These are phyloP conservation scores for Streptanthus diversifolius DNA, from an alignment of 345 rosid genomes.

Conservation along the genomic window DNA sequence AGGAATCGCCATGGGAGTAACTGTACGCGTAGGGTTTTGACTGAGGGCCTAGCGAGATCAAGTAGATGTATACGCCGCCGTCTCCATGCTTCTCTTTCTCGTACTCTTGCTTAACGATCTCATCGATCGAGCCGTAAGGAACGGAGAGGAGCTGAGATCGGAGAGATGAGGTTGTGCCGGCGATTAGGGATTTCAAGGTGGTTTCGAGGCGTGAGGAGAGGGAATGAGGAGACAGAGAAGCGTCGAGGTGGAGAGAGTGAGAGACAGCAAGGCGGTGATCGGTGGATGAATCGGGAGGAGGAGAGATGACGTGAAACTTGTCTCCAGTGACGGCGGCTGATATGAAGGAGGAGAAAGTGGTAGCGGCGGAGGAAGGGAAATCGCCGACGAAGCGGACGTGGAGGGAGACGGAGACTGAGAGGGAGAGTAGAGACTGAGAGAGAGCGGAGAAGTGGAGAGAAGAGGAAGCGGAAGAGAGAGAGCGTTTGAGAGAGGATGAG, in stretches of 20 bases:
- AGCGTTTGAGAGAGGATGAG: conserved; percentile 50
- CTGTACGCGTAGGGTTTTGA: conserved; percentile 66
- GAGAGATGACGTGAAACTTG: conserved; percentile 46
- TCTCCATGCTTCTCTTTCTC: conserved; percentile 60
- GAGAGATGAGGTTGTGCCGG: conserved; percentile 49
- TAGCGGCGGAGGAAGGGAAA: conserved; percentile 52
- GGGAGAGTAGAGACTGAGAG: conserved; percentile 45
- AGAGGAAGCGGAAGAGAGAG: conserved; percentile 47
- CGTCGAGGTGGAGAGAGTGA: conserved; percentile 52
- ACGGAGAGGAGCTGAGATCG: conserved; percentile 60
- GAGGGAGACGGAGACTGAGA: conserved; percentile 51
- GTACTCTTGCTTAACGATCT: conserved; percentile 53
- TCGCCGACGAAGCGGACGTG: conserved; percentile 63
- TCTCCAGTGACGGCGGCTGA: conserved; percentile 36
- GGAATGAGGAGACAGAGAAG: conserved; percentile 42
- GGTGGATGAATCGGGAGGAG: conserved; percentile 32
- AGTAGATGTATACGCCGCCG: conserved; percentile 67
- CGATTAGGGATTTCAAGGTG: conserved; percentile 42
- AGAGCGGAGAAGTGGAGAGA: conserved; percentile 35
- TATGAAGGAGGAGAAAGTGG: conserved; percentile 47
- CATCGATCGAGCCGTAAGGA: conserved; percentile 50
- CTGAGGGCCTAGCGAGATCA: conserved; percentile 57
- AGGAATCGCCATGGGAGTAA: conserved; percentile 68
- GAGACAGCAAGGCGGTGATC: conserved; percentile 41
- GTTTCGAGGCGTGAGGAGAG: conserved; percentile 49